Conservation (phyloP, 148 eudicot species). For the Mesembryanthemum crystallinum region DNA sequence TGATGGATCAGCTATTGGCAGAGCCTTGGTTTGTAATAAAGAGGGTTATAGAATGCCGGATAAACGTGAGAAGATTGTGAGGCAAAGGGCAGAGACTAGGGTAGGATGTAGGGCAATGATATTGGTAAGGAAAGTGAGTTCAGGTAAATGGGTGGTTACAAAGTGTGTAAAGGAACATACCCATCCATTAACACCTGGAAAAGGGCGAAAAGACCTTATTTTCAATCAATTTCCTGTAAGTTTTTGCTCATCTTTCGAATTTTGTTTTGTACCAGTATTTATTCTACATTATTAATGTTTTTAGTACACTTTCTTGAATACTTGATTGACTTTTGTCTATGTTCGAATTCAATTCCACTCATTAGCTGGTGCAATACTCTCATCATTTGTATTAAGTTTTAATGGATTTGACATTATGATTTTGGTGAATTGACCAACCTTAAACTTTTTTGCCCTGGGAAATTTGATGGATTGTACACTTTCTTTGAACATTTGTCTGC, state of each 20-base stretch:
- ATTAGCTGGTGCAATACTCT: background rate
- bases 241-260: constrained; percentile 19
- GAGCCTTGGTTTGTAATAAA: constrained; percentile 94
- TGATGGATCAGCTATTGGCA: constrained; percentile 86
- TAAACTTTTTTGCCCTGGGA: background rate
- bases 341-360: background rate
- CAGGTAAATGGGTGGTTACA: constrained; percentile 85
- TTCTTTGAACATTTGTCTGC: background rate
- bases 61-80: constrained; percentile 82
- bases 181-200: constrained; percentile 81
- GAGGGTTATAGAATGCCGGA: constrained; percentile 86
- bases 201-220: constrained; percentile 73
- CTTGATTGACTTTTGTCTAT: background rate
- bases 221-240: constrained; percentile 88
- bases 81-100: constrained; percentile 88
- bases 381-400: background rate
- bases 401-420: background rate
- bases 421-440: background rate
- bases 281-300: background rate
- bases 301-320: background rate
- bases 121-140: constrained; percentile 72
- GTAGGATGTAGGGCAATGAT: constrained; percentile 98
- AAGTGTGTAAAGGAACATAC: constrained; percentile 92
- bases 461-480: background rate
- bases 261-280: constrained; percentile 1